Evolutionary conservation across 192 early-diverging fungal species (phyloP).

Genomic region (Helicostylum pulchrum): DNA sequence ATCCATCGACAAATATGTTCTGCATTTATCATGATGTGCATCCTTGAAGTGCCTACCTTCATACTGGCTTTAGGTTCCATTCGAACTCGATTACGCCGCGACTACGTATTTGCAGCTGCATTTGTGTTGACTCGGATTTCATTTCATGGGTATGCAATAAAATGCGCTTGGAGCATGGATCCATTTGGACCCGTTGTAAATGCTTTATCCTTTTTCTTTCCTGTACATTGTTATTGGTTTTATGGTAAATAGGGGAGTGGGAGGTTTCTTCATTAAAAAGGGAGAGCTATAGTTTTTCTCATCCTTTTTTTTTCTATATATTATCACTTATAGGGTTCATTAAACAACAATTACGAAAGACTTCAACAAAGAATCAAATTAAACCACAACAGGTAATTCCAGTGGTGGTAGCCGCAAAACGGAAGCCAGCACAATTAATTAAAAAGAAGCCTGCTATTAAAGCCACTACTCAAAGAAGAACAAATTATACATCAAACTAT

Average conservation of each 20-base stretch:
- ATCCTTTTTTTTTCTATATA: not conserved
- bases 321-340: constrained; percentile 31
- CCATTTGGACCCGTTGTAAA: constrained; percentile 27
- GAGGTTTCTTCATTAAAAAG: not conserved
- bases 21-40: constrained; percentile 46
- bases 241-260: constrained; percentile 22
- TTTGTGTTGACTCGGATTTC: constrained; percentile 57
- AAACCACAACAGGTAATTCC: not conserved
- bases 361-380: not conserved
- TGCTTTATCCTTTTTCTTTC: constrained; percentile 42
- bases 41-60: constrained; percentile 58
- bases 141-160: constrained; percentile 45
- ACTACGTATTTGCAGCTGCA: constrained; percentile 47
- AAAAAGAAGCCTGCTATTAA: too few relatives aligned
- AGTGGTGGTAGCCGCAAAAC: too few relatives aligned
- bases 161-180: constrained; percentile 31
- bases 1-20: constrained; percentile 22
- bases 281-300: not conserved
- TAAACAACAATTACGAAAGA: constrained; percentile 31
- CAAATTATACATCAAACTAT: not conserved
- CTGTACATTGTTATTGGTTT: constrained; percentile 57
- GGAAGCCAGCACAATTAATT: too few relatives aligned
- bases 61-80: constrained; percentile 54
- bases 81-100: constrained; percentile 42
- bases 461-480: too few relatives aligned